Conservation (phyloP, 345 rosid species). For the Lumnitzera littorea region DNA sequence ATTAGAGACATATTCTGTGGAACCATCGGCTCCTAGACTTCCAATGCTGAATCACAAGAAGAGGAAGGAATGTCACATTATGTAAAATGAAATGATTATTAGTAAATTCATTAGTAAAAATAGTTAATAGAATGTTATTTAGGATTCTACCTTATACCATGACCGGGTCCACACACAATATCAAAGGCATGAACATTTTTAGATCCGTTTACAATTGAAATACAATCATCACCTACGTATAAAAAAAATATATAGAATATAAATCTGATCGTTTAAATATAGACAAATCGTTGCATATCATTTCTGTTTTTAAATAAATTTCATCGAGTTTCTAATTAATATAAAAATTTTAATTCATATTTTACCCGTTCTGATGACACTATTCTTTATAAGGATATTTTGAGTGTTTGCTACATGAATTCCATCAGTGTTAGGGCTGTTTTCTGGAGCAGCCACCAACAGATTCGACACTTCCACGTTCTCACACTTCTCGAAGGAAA, state of each 20-base stretch:
- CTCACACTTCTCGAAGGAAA: slow-evolving; percentile 39
- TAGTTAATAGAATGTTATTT: too few relatives aligned
- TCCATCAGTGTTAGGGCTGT: slow-evolving; percentile 93
- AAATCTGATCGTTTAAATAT: neutral
- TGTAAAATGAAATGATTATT: too few relatives aligned
- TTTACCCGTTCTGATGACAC: slow-evolving; percentile 64
- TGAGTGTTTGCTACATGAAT: slow-evolving; percentile 63
- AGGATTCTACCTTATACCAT: slow-evolving; percentile 68
- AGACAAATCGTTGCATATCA: neutral
- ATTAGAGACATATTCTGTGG: slow-evolving; percentile 20
- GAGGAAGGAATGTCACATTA: too few relatives aligned
- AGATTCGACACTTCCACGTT: slow-evolving; percentile 52
- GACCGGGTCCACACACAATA: slow-evolving; percentile 92
- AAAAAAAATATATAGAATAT: neutral
- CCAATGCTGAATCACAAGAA: slow-evolving; percentile 22
- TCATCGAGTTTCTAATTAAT: too few relatives aligned
- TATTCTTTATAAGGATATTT: slow-evolving; percentile 50
- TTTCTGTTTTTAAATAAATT: neutral
- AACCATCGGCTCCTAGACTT: slow-evolving; percentile 26
- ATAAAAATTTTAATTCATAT: too few relatives aligned
- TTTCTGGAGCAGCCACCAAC: slow-evolving; percentile 39
- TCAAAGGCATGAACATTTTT: slow-evolving; percentile 67
- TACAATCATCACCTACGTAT: slow-evolving; percentile 78
- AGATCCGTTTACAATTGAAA: slow-evolving; percentile 82
- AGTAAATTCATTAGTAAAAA: neutral